Percentiles rank a stretch among this genome's conserved stretches.
Conservation (phyloP, 2,329 filamentous ascomycete species). For the Alternaria gansuensis region DNA sequence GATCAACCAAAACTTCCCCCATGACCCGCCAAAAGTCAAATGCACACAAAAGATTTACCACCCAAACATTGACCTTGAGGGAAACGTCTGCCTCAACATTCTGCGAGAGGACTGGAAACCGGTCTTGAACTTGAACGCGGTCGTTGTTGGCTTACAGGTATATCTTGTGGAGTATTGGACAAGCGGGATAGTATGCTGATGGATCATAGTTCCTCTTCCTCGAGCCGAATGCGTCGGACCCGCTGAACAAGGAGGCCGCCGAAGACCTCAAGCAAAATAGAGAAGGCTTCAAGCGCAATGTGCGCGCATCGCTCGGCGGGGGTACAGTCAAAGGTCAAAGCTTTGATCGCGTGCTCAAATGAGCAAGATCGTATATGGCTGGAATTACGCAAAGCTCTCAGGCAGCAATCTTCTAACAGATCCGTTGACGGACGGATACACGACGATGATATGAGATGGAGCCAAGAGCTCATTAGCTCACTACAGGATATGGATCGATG, state of each 20-base stretch:
- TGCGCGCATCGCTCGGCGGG: conserved; percentile 82
- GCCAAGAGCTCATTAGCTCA: not conserved
- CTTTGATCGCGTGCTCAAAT: conserved; percentile 83
- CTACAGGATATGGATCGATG: not conserved
- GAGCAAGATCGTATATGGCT: conserved; percentile 30
- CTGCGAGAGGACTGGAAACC: conserved; percentile 99
- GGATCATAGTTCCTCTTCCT: conserved; percentile 85
- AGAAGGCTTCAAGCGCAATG: conserved; percentile 91
- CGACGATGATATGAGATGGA: not conserved
- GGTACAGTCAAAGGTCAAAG: conserved; percentile 74
- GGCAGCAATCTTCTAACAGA: not conserved
- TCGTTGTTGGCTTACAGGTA: conserved; percentile 92
- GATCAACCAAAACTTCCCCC: conserved; percentile 94
- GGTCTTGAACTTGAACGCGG: conserved; percentile 93
- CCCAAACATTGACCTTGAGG: conserved; percentile 96
- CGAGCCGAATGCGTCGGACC: conserved; percentile 95
- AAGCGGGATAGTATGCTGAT: conserved; percentile 11
- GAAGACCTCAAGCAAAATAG: conserved; percentile 87
- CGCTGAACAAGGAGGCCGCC: conserved; percentile 97
- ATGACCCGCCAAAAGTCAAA: conserved; percentile 96
- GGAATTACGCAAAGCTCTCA: not conserved
- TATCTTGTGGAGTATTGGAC: conserved; percentile 27
- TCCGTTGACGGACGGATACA: not conserved
- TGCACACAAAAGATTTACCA: conserved; percentile 99
- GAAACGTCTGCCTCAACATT: conserved; percentile 98